phyloP scores from a whole-genome alignment of 2,329 filamentous ascomycete genomes.

The Botrytis hyacinthi region DNA sequence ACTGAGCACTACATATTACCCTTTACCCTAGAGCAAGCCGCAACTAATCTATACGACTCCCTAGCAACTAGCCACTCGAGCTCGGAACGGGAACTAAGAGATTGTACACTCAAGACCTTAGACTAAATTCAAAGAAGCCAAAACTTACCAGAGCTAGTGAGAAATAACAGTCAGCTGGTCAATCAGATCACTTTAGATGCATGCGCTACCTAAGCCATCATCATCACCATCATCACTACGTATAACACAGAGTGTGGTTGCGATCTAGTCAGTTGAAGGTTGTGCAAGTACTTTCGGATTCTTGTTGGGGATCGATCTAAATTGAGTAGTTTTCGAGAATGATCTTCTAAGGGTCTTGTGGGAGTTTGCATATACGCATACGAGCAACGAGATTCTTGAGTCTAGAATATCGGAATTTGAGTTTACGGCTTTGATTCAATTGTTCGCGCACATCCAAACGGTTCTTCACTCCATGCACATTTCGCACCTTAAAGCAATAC shows the following conservation, averaged over 20 bases:
- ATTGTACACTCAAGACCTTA: not conserved
- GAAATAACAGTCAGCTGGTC: slow-evolving; percentile 4
- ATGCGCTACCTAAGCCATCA: slow-evolving; percentile 6
- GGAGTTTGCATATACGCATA: not conserved
- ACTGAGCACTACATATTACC: not conserved
- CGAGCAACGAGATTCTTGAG: not conserved
- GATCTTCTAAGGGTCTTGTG: not conserved
- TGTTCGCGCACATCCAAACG: not conserved
- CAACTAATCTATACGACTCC: slow-evolving; percentile 5
- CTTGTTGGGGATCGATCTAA: not conserved
- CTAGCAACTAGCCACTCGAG: not conserved
- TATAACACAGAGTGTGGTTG: not conserved
- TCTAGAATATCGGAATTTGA: not conserved
- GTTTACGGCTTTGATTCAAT: not conserved
- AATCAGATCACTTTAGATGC: slow-evolving; percentile 1
- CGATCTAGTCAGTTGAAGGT: not conserved
- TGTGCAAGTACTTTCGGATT: not conserved
- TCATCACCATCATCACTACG: slow-evolving; percentile 2
- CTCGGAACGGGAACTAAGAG: not conserved
- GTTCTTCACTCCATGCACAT: not conserved
- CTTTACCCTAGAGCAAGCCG: not conserved
- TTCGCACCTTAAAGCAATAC: not conserved
- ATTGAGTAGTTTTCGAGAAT: not conserved
- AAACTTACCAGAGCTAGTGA: not conserved
- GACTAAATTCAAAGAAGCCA: not conserved